Conservation (phyloP, 1,284 basidiomycete species). For the Ustilago hordei region DNA sequence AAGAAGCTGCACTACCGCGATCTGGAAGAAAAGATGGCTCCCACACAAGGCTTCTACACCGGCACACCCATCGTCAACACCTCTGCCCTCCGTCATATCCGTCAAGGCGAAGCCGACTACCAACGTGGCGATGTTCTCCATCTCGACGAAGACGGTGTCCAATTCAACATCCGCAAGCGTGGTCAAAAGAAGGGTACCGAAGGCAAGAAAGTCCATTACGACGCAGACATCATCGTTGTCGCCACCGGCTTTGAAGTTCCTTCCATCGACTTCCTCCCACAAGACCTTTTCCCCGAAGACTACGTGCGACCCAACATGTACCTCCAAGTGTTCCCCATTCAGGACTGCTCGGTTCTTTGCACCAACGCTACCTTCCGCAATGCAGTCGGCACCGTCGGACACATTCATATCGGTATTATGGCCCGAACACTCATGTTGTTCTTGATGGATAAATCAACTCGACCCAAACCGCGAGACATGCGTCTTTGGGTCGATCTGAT, state of each 20-base stretch:
- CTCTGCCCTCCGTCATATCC: conserved; percentile 74
- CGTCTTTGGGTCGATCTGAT: conserved; percentile 77
- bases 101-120: conserved; percentile 73
- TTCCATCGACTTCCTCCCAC: conserved; percentile 74
- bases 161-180: conserved; percentile 68
- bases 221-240: conserved; percentile 75
- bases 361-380: conserved; percentile 76
- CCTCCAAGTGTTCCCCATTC: conserved; percentile 76
- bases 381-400: conserved; percentile 63
- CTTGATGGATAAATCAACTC: conserved; percentile 74
- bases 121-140: conserved; percentile 74
- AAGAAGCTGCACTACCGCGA: conserved; percentile 74
- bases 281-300: conserved; percentile 76
- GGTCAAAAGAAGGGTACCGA: conserved; percentile 66
- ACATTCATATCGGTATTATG: conserved; percentile 70
- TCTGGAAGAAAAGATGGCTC: conserved; percentile 71
- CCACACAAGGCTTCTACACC: conserved; percentile 62
- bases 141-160: conserved; percentile 72
- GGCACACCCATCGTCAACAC: conserved; percentile 74
- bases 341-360: conserved; percentile 74
- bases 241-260: conserved; percentile 77
- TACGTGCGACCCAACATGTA: conserved; percentile 75
- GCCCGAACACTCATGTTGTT: conserved; percentile 76
- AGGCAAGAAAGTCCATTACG: conserved; percentile 70
- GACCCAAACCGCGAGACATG: conserved; percentile 75